Percentiles rank a stretch among this genome's conserved stretches.
Evolutionary conservation across 306 rosid genomes (phyloP).

Genomic region (Begonia fuchsioides): DNA sequence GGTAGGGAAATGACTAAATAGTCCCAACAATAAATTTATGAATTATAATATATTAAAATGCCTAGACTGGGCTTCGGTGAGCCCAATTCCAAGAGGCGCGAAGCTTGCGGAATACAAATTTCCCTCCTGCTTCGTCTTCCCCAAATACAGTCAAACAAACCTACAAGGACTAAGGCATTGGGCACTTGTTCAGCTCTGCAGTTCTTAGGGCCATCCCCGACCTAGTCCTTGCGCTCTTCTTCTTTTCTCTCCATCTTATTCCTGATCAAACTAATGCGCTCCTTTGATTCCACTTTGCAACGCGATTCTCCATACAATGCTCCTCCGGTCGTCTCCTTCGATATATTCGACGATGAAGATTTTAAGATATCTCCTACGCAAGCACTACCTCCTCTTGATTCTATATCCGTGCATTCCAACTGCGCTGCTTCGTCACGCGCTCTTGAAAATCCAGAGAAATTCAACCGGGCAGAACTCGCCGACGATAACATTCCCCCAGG

Average conservation of each 20-base stretch:
- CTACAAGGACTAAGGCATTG: too few relatives aligned
- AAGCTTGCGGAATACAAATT: too few relatives aligned
- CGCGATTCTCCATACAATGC: not conserved
- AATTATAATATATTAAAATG: too few relatives aligned
- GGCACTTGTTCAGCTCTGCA: too few relatives aligned
- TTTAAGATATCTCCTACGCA: conserved; percentile 50
- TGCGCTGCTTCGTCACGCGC: conserved; percentile 8
- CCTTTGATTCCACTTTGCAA: not conserved
- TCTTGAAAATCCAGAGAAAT: conserved; percentile 27
- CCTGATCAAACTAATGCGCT: not conserved
- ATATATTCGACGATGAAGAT: conserved; percentile 23
- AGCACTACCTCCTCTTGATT: conserved; percentile 10
- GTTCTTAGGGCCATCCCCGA: not conserved
- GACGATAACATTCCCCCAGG: conserved; percentile 39
- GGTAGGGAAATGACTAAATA: too few relatives aligned
- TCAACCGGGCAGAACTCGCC: conserved; percentile 8
- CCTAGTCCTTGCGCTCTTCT: not conserved
- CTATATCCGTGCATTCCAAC: conserved; percentile 4
- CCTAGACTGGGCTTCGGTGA: too few relatives aligned
- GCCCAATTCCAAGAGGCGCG: too few relatives aligned
- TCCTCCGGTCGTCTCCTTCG: not conserved
- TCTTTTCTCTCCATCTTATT: not conserved
- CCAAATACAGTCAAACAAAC: too few relatives aligned
- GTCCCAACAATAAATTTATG: too few relatives aligned
- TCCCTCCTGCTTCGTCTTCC: too few relatives aligned